phyloP scores from a whole-genome alignment of 1,284 basidiomycete species.

The Marasmius fiardii region DNA sequence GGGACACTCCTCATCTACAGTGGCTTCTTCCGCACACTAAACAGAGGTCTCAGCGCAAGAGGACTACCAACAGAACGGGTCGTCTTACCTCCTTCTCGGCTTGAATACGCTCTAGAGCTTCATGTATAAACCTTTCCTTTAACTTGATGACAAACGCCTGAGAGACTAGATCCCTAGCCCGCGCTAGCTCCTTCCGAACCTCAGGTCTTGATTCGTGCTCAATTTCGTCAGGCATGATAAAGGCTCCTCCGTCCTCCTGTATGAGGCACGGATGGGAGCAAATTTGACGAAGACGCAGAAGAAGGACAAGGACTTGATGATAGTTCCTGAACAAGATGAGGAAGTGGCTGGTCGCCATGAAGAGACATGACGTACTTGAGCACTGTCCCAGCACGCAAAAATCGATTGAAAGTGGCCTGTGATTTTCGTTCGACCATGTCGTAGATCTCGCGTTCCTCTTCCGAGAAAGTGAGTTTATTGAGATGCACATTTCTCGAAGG shows the following conservation, averaged over 20 bases:
- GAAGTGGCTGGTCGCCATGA: background rate
- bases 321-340: conserved; percentile 41
- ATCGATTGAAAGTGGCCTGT: conserved; percentile 58
- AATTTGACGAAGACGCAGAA: conserved; percentile 54
- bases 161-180: conserved; percentile 42
- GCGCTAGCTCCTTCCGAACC: conserved; percentile 35
- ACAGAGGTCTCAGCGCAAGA: background rate
- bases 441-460: conserved; percentile 57
- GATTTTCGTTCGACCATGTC: conserved; percentile 52
- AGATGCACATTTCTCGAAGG: conserved; percentile 51
- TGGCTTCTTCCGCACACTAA: conserved; percentile 42
- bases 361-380: conserved; percentile 36
- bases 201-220: conserved; percentile 28
- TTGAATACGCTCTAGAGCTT: conserved; percentile 30
- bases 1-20: conserved; percentile 49
- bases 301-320: conserved; percentile 48
- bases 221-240: conserved; percentile 34
- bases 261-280: conserved; percentile 54
- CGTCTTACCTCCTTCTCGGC: conserved; percentile 46
- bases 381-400: conserved; percentile 52
- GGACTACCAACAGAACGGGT: background rate
- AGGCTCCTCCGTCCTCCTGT: conserved; percentile 39
- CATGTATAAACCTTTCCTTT: conserved; percentile 41
- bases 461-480: conserved; percentile 43
- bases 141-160: conserved; percentile 45